Evolutionary conservation across 371 early-diverging fungal species (phyloP).

Genomic region (Batrachochytrium dendrobatidis): DNA sequence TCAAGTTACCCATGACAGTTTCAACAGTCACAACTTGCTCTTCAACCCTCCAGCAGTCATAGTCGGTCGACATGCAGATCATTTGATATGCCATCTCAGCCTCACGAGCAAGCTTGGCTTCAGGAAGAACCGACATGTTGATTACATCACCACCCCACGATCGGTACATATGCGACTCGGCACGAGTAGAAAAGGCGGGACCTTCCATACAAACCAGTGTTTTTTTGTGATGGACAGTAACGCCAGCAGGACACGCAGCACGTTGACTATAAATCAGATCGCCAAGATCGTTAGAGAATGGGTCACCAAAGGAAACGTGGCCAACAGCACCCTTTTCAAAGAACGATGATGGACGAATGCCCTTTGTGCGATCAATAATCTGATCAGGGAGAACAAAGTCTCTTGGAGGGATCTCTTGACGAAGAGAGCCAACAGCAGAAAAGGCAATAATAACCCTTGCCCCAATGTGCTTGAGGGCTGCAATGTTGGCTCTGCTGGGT

Average conservation of each 20-base stretch:
- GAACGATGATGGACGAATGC: conserved; percentile 59
- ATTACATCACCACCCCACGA: conserved; percentile 84
- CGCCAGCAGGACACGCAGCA: conserved; percentile 18
- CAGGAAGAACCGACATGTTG: conserved; percentile 95
- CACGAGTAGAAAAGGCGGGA: conserved; percentile 92
- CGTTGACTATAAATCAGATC: conserved; percentile 48
- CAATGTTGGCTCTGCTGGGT: conserved; percentile 92
- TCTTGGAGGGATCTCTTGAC: conserved; percentile 85
- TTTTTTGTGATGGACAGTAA: conserved; percentile 63
- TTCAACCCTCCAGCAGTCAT: conserved; percentile 92
- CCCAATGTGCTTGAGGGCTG: conserved; percentile 90
- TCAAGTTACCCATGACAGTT: conserved; percentile 85
- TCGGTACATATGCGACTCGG: conserved; percentile 94
- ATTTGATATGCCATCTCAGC: conserved; percentile 96
- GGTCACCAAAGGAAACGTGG: conserved; percentile 84
- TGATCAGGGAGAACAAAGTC: conserved; percentile 93
- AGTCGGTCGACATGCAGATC: conserved; percentile 99
- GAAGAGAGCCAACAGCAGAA: conserved; percentile 79
- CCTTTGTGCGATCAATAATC: conserved; percentile 94
- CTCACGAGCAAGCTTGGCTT: conserved; percentile 94
- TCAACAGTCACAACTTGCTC: conserved; percentile 90
- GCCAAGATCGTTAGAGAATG: conserved; percentile 76
- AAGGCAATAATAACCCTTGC: conserved; percentile 89
- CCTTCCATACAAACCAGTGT: conserved; percentile 96
- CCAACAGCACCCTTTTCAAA: conserved; percentile 89